phyloP scores from a whole-genome alignment of 768 basidiomycete species.

The Leccinum subgranulosum region DNA sequence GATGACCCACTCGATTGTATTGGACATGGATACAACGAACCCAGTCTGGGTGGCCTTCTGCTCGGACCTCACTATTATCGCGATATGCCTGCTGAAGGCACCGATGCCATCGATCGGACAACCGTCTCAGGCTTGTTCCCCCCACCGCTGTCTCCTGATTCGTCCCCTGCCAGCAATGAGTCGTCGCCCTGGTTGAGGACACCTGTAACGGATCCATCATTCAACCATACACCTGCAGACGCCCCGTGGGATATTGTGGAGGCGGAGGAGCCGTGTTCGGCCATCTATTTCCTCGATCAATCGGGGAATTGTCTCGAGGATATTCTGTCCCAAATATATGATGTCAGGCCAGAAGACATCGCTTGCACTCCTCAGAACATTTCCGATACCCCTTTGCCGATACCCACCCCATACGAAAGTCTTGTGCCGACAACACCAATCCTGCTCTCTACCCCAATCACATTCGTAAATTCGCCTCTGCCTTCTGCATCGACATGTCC shows the following conservation, averaged over 20 bases:
- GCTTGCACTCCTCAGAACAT: slow-evolving; percentile 9
- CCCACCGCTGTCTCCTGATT: slow-evolving; percentile 24
- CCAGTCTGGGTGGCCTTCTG: slow-evolving; percentile 10
- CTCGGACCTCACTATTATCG: neutral
- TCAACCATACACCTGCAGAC: neutral
- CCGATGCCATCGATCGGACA: neutral
- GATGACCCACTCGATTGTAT: neutral
- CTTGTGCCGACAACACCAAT: neutral
- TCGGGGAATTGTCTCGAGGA: slow-evolving; percentile 15
- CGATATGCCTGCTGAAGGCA: neutral
- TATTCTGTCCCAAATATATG: neutral
- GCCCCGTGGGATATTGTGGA: neutral
- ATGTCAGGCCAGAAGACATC: slow-evolving; percentile 21
- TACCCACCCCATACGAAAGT: neutral
- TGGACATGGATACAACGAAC: neutral
- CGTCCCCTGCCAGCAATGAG: slow-evolving; percentile 20
- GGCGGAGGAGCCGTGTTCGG: neutral
- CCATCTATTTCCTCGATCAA: slow-evolving; percentile 12
- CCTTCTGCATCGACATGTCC: neutral
- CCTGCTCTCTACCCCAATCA: neutral
- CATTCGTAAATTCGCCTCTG: neutral
- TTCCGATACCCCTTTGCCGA: neutral
- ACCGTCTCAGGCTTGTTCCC: neutral
- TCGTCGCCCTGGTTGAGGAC: slow-evolving; percentile 25
- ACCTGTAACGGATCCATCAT: slow-evolving; percentile 5